Percentiles rank a stretch among this genome's conserved stretches.
These are phyloP conservation scores for Heliophila coronopifolia DNA, from an alignment of 441 rosid genomes.

Conservation along the genomic window DNA sequence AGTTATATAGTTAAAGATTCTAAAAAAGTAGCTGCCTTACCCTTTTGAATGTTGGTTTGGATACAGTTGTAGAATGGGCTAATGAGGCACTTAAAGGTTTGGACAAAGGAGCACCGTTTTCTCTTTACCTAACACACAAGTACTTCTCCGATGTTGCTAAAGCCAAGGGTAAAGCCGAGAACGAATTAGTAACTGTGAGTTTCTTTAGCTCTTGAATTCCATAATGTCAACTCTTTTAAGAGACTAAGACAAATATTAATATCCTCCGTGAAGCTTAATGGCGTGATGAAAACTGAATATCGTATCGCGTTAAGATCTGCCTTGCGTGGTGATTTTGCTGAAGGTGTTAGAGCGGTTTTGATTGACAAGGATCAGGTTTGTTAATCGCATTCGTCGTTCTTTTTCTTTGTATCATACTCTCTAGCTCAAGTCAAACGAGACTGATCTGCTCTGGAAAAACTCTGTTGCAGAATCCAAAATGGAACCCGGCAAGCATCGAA, in stretches of 20 bases:
- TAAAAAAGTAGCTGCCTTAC: background rate
- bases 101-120: slow-evolving; percentile 74
- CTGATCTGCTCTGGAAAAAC: background rate
- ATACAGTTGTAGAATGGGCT: slow-evolving; percentile 68
- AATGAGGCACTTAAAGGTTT: slow-evolving; percentile 68
- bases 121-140: slow-evolving; percentile 61
- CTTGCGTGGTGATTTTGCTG: slow-evolving; percentile 66
- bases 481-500: slow-evolving; percentile 71
- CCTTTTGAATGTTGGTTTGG: background rate
- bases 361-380: slow-evolving; percentile 92
- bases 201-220: background rate
- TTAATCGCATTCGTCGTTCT: too few relatives aligned
- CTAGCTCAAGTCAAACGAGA: background rate
- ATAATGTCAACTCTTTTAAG: background rate
- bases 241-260: background rate
- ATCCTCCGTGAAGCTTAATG: slow-evolving; percentile 39
- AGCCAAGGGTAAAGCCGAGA: slow-evolving; percentile 41
- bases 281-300: slow-evolving; percentile 82
- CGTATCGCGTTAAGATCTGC: slow-evolving; percentile 73
- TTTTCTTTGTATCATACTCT: background rate
- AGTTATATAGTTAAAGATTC: background rate
- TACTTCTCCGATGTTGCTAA: slow-evolving; percentile 60
- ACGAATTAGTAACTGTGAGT: slow-evolving; percentile 58
- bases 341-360: slow-evolving; percentile 92
- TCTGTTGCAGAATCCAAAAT: slow-evolving; percentile 69